Percentiles rank a stretch among this genome's conserved stretches.
Conservation (phyloP, 106 monocot genomes). For the Dendrobium catenatum region DNA sequence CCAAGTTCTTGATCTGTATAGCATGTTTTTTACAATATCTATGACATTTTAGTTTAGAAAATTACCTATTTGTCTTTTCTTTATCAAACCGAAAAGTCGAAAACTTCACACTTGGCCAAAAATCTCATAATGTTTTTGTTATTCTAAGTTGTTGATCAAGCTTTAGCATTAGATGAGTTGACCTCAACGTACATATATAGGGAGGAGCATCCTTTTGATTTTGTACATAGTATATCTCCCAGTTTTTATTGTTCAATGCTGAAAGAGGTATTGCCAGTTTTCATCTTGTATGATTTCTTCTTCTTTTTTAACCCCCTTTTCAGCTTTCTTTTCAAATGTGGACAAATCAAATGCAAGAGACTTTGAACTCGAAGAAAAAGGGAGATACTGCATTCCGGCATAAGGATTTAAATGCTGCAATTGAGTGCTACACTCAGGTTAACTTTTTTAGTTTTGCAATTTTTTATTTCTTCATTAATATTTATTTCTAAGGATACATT, state of each 20-base stretch:
- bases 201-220: neutral
- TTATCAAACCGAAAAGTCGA: no score
- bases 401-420: constrained; percentile 67
- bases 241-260: neutral
- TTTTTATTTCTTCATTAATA: neutral
- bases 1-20: no score
- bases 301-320: constrained; percentile 12
- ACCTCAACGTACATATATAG: no score
- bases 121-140: no score
- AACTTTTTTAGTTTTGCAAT: neutral
- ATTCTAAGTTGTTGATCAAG: no score
- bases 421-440: constrained; percentile 75
- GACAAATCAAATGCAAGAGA: constrained; percentile 96
- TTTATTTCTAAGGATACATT: neutral
- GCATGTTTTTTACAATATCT: no score
- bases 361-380: constrained; percentile 82
- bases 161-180: no score
- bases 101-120: no score
- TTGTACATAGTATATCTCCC: neutral
- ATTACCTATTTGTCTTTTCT: no score
- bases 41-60: no score
- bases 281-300: constrained; percentile 3
- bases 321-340: constrained; percentile 96
- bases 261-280: neutral
- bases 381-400: constrained; percentile 74